Evolutionary conservation across 768 basidiomycete genomes (phyloP), one percentile per base, ranked within the genome.

Genomic region (Dendrothele bispora): DNA sequence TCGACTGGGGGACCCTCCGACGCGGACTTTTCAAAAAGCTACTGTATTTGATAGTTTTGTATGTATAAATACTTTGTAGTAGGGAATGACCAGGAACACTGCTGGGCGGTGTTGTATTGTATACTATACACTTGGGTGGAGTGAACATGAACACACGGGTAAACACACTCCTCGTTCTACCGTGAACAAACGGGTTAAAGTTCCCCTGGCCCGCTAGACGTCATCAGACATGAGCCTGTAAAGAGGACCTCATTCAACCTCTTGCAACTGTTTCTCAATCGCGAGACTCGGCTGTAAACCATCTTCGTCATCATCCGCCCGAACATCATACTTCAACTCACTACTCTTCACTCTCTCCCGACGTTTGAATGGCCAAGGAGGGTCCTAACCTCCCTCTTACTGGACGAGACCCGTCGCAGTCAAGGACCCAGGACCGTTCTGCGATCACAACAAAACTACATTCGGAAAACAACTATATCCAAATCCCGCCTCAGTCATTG

Each of bases 391-490:
- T 50, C 42, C 54, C 53, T 46, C 53, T 52, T 54, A 58, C 53
- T 53, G 62, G 40, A 70, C 68, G 34, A 64, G 72, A 55, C 78
- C 78, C 48, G 77, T 82, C 48, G 62, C 77, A 39, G 83, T 73
- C 56, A 78, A 84, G 43, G 72, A 67, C 41, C 77, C 52, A 79
- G 81, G 48, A 74, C 78, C 40, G 71, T 73, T 56, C 71, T 79
- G 53, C 78, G 73, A 70, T 68, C 62, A 74, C 86, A 65, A 82
- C 86, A 49, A 75, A 62, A 42, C 72, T 84, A 34, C 75, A 78
- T 56, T 80, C 80, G 22, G 84, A 85, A 63, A 63, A 74, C 20
- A 24, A 34, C 35, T 36, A 43, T 65, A 46, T 67, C 62, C 57
- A 65, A 60, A 62, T 65, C 63, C 47, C 59, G 62, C 56, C 83